Conservation (phyloP, 768 basidiomycete species). For the Arthromyces matolae region DNA sequence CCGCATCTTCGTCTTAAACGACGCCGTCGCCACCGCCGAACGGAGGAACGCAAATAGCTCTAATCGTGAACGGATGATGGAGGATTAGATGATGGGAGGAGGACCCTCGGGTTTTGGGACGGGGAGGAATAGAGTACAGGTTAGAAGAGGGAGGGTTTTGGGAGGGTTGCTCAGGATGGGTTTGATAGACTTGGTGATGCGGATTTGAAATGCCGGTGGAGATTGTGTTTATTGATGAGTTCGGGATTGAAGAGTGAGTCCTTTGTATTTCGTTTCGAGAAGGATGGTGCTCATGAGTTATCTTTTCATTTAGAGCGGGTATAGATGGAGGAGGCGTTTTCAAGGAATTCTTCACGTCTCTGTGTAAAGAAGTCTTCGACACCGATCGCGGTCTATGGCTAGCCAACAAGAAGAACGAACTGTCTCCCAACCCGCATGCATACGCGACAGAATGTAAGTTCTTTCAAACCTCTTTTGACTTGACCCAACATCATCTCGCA, state of each 20-base stretch:
- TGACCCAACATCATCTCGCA: constrained; percentile 24
- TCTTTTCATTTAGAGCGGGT: constrained; percentile 54
- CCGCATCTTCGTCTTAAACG: constrained; percentile 73
- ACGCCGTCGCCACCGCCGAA: constrained; percentile 42
- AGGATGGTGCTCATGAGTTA: background rate
- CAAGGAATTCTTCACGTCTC: constrained; percentile 94
- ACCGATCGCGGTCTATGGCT: constrained; percentile 93
- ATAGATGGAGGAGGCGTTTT: constrained; percentile 97
- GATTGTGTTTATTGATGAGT: constrained; percentile 92
- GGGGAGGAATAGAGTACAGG: constrained; percentile 39
- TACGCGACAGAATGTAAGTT: constrained; percentile 84
- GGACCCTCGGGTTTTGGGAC: background rate
- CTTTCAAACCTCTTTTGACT: background rate
- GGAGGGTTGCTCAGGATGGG: constrained; percentile 83
- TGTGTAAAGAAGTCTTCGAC: constrained; percentile 94
- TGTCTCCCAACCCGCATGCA: constrained; percentile 91
- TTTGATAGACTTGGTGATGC: constrained; percentile 78
- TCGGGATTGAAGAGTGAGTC: constrained; percentile 76
- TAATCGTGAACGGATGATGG: too few relatives aligned
- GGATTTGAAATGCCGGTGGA: constrained; percentile 78
- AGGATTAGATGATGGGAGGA: background rate
- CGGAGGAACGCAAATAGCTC: too few relatives aligned
- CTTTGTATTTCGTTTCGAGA: background rate
- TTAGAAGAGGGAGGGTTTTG: constrained; percentile 77
- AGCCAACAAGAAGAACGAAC: constrained; percentile 83